Evolutionary conservation across 2,329 filamentous ascomycete genomes (phyloP), one percentile per base, ranked within the genome.

Genomic region (Aspergillus pseudoviridinutans): DNA sequence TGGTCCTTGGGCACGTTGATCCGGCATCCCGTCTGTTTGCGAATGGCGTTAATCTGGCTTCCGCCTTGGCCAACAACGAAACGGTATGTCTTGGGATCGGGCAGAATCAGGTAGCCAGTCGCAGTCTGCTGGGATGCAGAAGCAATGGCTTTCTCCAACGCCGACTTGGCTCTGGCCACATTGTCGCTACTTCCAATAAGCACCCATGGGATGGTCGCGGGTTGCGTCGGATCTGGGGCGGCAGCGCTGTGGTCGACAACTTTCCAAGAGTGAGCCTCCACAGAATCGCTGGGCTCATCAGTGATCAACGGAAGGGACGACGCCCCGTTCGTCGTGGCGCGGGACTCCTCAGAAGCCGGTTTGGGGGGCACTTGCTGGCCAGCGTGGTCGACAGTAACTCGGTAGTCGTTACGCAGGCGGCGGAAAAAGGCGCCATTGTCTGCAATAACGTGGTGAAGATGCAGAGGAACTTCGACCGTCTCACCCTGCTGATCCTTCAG

Each of bases 371-470:
- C 79, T 56, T 88, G 79, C 59, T 94, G 86, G 49, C 92, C 92
- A 55, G 86, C 90, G 71, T 97, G 94, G 74, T 97, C 92, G 54
- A 99, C 89, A 0, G 89, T 94, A 64, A 99, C 91, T 65, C 90
- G 88, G 76, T 90, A 84, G 69, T 97, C 90, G 74, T 87, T 92
- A 63, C 89, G 87, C 46, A 99, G 86, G 67, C 87, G 89, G 64
- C 93, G 90, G 89, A 97, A 97, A 79, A 97, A 90, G 66, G 92
- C 88, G 1, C 93, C 94, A 63, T 93, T 92, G 72, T 96, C 93
- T 9, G 75, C 65, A 64, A 99, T 83, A 58, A 82, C 78, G 72
- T 97, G 91, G 79, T 99, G 94, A 59, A 94, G 80, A 66, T 87
- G 85, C 58, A 87, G 85, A 10, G 94, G 93, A 8, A 99, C 84